Evolutionary conservation across 805 yeast species (phyloP).

Genomic region (Candida xyloterini): DNA sequence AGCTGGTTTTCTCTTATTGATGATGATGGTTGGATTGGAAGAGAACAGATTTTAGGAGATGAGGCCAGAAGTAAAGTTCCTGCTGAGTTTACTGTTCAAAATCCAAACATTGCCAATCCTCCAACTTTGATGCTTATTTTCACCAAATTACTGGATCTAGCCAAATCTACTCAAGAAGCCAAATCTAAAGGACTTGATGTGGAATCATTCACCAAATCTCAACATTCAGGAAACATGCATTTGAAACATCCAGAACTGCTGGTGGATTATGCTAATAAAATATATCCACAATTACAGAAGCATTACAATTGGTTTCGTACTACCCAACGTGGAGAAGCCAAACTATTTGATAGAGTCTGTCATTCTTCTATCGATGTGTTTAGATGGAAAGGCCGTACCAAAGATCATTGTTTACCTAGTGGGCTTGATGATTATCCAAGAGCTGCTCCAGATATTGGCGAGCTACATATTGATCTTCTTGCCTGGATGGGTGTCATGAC

Average conservation of each 20-base stretch:
- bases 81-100: conserved; percentile 74
- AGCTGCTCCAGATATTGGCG: conserved; percentile 81
- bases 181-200: conserved; percentile 20
- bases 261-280: conserved; percentile 51
- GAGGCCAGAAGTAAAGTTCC: conserved; percentile 92
- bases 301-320: conserved; percentile 85
- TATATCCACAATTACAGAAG: conserved; percentile 71
- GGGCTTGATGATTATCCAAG: conserved; percentile 97
- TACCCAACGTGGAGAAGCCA: conserved; percentile 74
- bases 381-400: conserved; percentile 92
- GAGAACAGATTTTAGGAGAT: conserved; percentile 90
- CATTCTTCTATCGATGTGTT: conserved; percentile 61
- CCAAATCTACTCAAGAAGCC: conserved; percentile 29
- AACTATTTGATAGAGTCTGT: conserved; percentile 63
- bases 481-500: conserved; percentile 96
- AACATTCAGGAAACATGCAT: conserved; percentile 49
- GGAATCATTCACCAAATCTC: conserved; percentile 23
- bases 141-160: conserved; percentile 50
- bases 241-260: conserved; percentile 58
- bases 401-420: conserved; percentile 81
- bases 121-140: conserved; percentile 85
- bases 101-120: conserved; percentile 89
- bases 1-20: conserved; percentile 89
- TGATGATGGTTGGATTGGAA: conserved; percentile 93
- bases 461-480: conserved; percentile 82